Evolutionary conservation across 2,329 filamentous ascomycete species (phyloP), one percentile per base, ranked within the genome.

Genomic region (Colletotrichum somersetense): DNA sequence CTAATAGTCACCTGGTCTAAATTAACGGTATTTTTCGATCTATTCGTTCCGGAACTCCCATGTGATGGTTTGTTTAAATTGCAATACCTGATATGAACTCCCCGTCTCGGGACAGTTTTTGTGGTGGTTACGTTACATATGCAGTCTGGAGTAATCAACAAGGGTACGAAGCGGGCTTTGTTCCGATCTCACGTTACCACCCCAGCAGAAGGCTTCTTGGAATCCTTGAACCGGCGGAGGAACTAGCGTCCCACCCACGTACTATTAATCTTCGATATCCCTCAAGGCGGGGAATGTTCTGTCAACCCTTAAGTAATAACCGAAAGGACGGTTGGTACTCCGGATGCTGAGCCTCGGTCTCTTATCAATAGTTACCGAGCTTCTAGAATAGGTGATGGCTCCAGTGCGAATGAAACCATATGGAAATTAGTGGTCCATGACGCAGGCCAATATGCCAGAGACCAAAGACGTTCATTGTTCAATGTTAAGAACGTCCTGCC

Each of bases 341-440:
- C 58, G 33, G 10, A 40, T 56, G 33, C 18, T 20, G 18, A 33
- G 50, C 11, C 38, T 35, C 44, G 26, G 42, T 33, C 48, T 71
- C 64, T 64, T 61, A 67, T 57, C 35, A 67, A 62, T 38, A 33
- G 20, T 30, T 23, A 52, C 57, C 68, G 64, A 71, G 42, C 68
- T 71, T 67, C 64, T 71, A 30, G 42, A 59, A 62, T 48, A 46
- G 50, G 69, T 46, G n/a, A 5, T 30, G 1, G n/a, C 58, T 59
- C 69, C 69, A 58, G 58, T 46, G 1, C 65, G 50, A 53, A 58
- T 71, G 69, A 35, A 50, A 68, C 69, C 26, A 62, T 35, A 42
- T 7, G 35, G 38, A 63, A 52, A 53, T 38, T 14, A 38, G 14
- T 48, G 33, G 26, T 20, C 55, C 6, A 69, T 58, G 52, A 52